phyloP scores from a whole-genome alignment of 371 early-diverging fungal species.

The Batrachochytrium dendrobatidis region DNA sequence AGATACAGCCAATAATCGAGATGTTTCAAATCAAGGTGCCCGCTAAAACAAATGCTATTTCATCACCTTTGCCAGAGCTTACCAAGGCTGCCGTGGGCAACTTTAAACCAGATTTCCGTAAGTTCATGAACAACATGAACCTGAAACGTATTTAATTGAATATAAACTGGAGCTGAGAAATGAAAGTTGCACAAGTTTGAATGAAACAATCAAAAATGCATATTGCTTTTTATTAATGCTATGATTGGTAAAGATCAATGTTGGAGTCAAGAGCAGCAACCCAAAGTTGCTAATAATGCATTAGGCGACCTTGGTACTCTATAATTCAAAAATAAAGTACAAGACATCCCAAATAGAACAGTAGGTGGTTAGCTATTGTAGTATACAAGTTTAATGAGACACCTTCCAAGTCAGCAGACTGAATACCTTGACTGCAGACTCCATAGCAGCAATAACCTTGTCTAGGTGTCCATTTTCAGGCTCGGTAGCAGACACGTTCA shows the following conservation, averaged over 20 bases:
- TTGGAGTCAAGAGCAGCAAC: too few species aligned
- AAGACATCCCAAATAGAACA: too few species aligned
- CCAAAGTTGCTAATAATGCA: too few species aligned
- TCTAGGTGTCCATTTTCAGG: constrained; percentile 65
- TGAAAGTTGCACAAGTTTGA: not conserved
- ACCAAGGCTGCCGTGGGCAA: constrained; percentile 7
- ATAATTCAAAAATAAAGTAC: not conserved
- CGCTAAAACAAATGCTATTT: not conserved
- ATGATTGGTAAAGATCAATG: too few species aligned
- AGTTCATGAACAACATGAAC: constrained; percentile 17
- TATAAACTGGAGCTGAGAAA: not conserved
- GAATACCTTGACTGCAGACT: constrained; percentile 53
- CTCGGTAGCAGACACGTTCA: constrained; percentile 85
- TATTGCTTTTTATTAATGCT: too few species aligned
- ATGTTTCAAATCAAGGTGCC: constrained; percentile 12
- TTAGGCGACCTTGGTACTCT: too few species aligned
- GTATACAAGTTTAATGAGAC: too few species aligned
- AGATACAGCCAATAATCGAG: constrained; percentile 26
- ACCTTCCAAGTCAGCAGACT: too few species aligned
- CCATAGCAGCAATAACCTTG: constrained; percentile 63
- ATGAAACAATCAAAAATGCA: too few species aligned
- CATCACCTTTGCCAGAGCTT: not conserved
- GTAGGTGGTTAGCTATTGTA: too few species aligned
- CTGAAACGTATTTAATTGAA: not conserved
- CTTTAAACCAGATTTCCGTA: constrained; percentile 14